A percentile compares a stretch with the other conserved stretches of the same genome.
Evolutionary conservation across 805 yeast species (phyloP).

Genomic region (Kuraishia floccosa): DNA sequence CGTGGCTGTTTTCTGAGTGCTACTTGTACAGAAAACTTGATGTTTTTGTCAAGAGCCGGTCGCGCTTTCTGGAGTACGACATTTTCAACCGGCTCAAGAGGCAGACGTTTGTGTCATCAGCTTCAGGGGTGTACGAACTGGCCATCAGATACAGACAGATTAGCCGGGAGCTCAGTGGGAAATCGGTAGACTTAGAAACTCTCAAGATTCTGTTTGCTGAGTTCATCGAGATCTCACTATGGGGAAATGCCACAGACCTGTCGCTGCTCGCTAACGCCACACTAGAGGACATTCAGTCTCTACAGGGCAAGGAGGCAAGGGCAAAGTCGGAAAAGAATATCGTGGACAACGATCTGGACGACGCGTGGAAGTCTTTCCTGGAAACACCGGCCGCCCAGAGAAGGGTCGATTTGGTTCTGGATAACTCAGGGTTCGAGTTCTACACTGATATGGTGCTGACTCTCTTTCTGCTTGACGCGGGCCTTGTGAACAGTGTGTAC

Average conservation of each 20-base stretch:
- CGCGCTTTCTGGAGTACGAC: slow-evolving; percentile 51
- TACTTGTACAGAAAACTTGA: slow-evolving; percentile 65
- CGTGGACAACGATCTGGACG: slow-evolving; percentile 59
- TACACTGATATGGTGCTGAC: slow-evolving; percentile 71
- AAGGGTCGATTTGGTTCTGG: slow-evolving; percentile 75
- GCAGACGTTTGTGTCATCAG: slow-evolving; percentile 64
- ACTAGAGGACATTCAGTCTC: slow-evolving; percentile 77
- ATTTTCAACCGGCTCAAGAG: slow-evolving; percentile 62
- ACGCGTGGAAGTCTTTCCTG: slow-evolving; percentile 47
- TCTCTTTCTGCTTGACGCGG: slow-evolving; percentile 58
- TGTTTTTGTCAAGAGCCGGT: slow-evolving; percentile 23
- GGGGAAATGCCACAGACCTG: slow-evolving; percentile 98
- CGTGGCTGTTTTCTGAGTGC: slow-evolving; percentile 88
- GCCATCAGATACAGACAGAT: slow-evolving; percentile 50
- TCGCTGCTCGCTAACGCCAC: slow-evolving; percentile 84
- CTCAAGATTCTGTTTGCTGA: slow-evolving; percentile 61
- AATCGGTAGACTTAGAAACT: slow-evolving; percentile 23
- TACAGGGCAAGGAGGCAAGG: slow-evolving; percentile 86
- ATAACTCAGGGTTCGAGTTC: slow-evolving; percentile 92
- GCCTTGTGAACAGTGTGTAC: slow-evolving; percentile 50
- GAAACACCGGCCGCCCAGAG: slow-evolving; percentile 17
- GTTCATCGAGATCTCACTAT: slow-evolving; percentile 75
- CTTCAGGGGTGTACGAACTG: slow-evolving; percentile 69
- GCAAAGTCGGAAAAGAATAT: slow-evolving; percentile 73
- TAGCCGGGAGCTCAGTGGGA: slow-evolving; percentile 13